Evolutionary conservation across 2,329 filamentous ascomycete species (phyloP).

Genomic region (Pyrenochaeta sp.): DNA sequence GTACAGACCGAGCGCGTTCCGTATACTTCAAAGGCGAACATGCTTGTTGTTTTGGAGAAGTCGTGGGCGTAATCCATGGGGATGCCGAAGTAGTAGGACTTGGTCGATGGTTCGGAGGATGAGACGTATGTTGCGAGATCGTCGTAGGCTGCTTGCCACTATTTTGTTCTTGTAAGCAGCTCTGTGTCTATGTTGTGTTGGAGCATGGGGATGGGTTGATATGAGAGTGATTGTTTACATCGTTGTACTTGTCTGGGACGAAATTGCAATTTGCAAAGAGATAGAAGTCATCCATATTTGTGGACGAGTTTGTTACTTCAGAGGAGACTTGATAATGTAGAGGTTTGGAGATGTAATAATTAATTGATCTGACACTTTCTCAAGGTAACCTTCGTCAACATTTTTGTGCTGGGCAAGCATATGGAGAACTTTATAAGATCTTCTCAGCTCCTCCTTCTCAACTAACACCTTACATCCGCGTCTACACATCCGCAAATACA

Average conservation of each 20-base stretch:
- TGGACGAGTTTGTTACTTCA: not conserved
- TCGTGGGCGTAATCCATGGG: slow-evolving; percentile 47
- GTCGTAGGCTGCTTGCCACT: slow-evolving; percentile 56
- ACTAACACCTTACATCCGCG: not conserved
- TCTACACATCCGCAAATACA: slow-evolving; percentile 2
- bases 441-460: not conserved
- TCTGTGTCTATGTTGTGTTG: not conserved
- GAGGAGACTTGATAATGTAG: not conserved
- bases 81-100: slow-evolving; percentile 56
- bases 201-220: not conserved
- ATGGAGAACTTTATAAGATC: not conserved
- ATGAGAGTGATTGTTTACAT: slow-evolving; percentile 24
- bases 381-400: no score
- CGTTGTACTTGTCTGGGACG: slow-evolving; percentile 46
- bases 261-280: slow-evolving; percentile 50
- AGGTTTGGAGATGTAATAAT: no score
- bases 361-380: no score
- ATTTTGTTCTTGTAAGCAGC: not conserved
- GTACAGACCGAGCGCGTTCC: slow-evolving; percentile 22
- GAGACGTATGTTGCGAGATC: slow-evolving; percentile 49
- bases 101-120: slow-evolving; percentile 46
- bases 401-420: not conserved
- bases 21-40: slow-evolving; percentile 52
- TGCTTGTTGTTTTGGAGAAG: slow-evolving; percentile 38
- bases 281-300: slow-evolving; percentile 29